Evolutionary conservation across 768 basidiomycete genomes (phyloP), one percentile per base, ranked within the genome.

Genomic region (Xanthoconium stramineum): DNA sequence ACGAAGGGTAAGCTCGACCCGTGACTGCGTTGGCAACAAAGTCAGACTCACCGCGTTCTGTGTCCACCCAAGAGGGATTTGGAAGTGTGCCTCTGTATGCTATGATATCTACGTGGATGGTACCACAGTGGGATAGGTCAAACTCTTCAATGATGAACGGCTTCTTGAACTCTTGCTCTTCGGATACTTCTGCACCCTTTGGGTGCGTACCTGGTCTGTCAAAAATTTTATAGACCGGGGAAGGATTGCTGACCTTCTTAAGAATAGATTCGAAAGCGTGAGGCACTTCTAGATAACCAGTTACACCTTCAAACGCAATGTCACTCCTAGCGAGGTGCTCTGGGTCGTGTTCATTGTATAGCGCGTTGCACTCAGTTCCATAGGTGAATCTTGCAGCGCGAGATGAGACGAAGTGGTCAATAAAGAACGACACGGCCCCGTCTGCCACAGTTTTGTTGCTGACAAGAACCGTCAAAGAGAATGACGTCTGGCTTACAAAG

Each of bases 361-460:
- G 13, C 13, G 58, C 58, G 36, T 59, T 59, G 48, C 59, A 60
- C 38, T 61, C 47, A 3, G 59, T 60, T 33, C 59, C 59, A 6
- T 61, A 60, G 2, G 59, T 61, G 24, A 55, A 60, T 28, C 59
- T 55, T 20, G 59, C 59, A 3, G 48, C 6, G 5, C 59, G 59
- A 32, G 52, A 55, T 8, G 59, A 47, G 9, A 60, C 59, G n/a
- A 60, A 47, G 46, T 55, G 52, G 13, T 60, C 59, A 6, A 60
- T 32, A 15, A 50, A 50, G 48, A 32, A 60, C 15, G 59, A 60
- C 28, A 60, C 44, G n/a, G 59, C 59, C 7, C 59, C 59, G 12
- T 60, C 59, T n/a, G 59, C 59, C 14, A 60, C 59, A 9, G 59
- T 59, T 35, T 55, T 60, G 35, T 60, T 60, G n/a, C 59, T 60